Base-by-base conservation (phyloP, 176 grass and related monocot species). In the Carex pumila region DNA sequence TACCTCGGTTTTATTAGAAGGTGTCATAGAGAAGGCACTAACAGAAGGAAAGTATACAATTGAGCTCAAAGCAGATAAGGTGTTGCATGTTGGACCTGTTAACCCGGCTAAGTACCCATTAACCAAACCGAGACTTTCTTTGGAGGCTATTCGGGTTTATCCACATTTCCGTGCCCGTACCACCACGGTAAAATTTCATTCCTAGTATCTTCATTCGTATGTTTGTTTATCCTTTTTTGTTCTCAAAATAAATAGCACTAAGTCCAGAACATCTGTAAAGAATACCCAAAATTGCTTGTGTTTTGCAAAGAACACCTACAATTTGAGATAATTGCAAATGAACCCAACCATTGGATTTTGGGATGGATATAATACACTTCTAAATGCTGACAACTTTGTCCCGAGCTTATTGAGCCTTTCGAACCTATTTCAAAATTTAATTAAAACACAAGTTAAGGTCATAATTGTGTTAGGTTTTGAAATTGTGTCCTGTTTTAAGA, bases 11-110 rank as follows among this genome's bases (percentile, higher is more conserved):
- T 62, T 94, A 58, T 85, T 88, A 0, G 85, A 94, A 82, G 92
- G 89, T 15, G 61, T 86, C 57, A 64, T 94, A 54, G 87, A 94
- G 62, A 79, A 81, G 13, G 54, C 59, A 45, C 65, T 82, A 49
- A 50, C 32, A 18, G 74, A 76, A 71, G 64, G 62, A 18, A 71
- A 80, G 15, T 62, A 89, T 14, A 34, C 11, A 61, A 81, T 94
- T 14, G 60, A 91, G 65, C 78, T 94, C 14, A 94, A 61, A 86
- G 92, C 86, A 19, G 89, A 91, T 61, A 94, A 87, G 21, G 70
- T 91, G 61, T 81, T 94, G 37, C 83, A 91, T 82, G 61, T 94
- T 34, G 92, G 89, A 78, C 7, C 71, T 21, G 85, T 88, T n/a
- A 63, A 91, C 58, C 66, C 55, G 1, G 61, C 83, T 66, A 88